Evolutionary conservation across 768 basidiomycete species (phyloP).

Genomic region (Pulveroboletus sp.): DNA sequence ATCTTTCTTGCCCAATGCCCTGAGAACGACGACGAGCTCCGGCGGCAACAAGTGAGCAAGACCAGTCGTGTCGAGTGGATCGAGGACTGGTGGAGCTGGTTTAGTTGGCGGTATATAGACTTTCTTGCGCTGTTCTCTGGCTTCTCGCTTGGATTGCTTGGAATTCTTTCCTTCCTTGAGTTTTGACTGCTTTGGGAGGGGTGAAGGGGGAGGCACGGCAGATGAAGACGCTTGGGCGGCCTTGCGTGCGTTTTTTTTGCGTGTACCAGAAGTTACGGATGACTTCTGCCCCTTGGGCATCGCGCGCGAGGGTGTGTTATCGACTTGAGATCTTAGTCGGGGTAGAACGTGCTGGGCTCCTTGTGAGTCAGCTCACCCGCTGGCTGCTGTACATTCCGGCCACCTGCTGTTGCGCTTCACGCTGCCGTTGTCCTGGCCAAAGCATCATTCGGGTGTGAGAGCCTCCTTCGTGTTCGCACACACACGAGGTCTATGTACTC

Average conservation of each 20-base stretch:
- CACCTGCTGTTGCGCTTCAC: too few species aligned
- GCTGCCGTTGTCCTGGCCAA: too few species aligned
- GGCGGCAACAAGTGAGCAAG: slow-evolving; percentile 70
- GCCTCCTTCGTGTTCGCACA: too few species aligned
- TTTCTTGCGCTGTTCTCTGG: slow-evolving; percentile 76
- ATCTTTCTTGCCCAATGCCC: slow-evolving; percentile 86
- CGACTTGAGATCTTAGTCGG: background rate
- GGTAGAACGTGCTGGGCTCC: background rate
- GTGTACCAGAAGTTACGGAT: slow-evolving; percentile 78
- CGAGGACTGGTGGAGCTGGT: slow-evolving; percentile 64
- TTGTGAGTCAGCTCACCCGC: too few species aligned
- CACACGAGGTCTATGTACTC: too few species aligned
- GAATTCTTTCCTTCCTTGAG: slow-evolving; percentile 47
- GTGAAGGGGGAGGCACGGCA: slow-evolving; percentile 31
- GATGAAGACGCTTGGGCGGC: slow-evolving; percentile 34
- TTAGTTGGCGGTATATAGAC: slow-evolving; percentile 84
- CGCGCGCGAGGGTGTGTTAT: slow-evolving; percentile 2
- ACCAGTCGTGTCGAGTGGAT: slow-evolving; percentile 84
- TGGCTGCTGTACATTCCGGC: too few species aligned
- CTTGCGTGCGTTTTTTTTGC: slow-evolving; percentile 91
- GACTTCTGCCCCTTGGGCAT: slow-evolving; percentile 57
- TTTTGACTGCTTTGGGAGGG: slow-evolving; percentile 40
- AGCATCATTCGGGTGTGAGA: too few species aligned
- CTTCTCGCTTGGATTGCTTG: slow-evolving; percentile 38
- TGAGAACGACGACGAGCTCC: slow-evolving; percentile 76